Conservation (phyloP, 306 rosid species). For the Vicia faba region DNA sequence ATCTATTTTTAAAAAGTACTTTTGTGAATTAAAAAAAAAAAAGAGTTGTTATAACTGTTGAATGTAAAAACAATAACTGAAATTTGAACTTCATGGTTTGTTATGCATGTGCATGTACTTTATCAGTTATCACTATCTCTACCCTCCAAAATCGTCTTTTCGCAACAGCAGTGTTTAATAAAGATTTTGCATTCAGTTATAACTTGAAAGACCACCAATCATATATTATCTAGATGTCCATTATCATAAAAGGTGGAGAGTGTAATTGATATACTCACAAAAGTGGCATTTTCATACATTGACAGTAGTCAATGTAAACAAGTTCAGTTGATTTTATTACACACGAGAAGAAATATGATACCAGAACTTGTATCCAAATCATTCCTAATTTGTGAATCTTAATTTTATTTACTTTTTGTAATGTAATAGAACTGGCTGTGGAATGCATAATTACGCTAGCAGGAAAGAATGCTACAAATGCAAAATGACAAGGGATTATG, state of each 20-base stretch:
- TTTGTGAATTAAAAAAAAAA: too few relatives aligned
- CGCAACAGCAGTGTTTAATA: background rate
- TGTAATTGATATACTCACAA: constrained; percentile 13
- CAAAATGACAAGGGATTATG: constrained; percentile 67
- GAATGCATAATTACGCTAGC: constrained; percentile 89
- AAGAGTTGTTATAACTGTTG: background rate
- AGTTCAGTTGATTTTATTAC: background rate
- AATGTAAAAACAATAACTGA: background rate
- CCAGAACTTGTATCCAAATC: constrained; percentile 12
- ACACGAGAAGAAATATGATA: constrained; percentile 22
- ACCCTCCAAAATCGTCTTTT: background rate
- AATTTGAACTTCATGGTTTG: background rate
- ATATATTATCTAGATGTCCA: constrained; percentile 18
- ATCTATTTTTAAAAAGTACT: background rate
- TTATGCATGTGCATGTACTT: constrained; percentile 11
- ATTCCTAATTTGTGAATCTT: constrained; percentile 17
- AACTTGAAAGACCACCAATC: constrained; percentile 17
- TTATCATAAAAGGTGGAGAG: constrained; percentile 16
- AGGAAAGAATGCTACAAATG: constrained; percentile 82
- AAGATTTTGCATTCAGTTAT: constrained; percentile 21
- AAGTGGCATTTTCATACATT: constrained; percentile 19
- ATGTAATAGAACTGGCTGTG: constrained; percentile 73
- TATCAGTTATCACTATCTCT: constrained; percentile 3
- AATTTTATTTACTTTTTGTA: constrained; percentile 21
- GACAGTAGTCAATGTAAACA: constrained; percentile 4